phyloP scores from a whole-genome alignment of 2,329 filamentous ascomycete species.

The Teratosphaeria nubilosa region DNA sequence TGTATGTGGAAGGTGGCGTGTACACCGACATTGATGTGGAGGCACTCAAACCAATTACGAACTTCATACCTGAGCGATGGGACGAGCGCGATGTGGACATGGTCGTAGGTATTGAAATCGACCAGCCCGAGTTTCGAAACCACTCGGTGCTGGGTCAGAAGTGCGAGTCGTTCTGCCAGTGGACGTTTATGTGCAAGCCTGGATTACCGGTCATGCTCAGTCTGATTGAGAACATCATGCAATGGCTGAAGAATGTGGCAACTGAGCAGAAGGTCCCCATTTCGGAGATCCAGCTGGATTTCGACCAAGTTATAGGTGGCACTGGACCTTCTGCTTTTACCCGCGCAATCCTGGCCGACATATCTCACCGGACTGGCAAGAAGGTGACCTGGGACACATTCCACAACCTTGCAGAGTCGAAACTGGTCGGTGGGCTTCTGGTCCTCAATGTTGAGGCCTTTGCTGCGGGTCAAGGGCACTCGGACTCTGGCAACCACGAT shows the following conservation, averaged over 20 bases:
- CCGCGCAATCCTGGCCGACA: slow-evolving; percentile 52
- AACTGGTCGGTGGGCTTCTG: slow-evolving; percentile 52
- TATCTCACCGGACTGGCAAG: slow-evolving; percentile 41
- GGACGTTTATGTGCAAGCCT: slow-evolving; percentile 64
- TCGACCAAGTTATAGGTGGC: slow-evolving; percentile 63
- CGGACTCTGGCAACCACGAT: slow-evolving; percentile 60
- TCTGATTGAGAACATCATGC: slow-evolving; percentile 58
- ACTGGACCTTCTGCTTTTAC: slow-evolving; percentile 65
- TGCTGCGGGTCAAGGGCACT: slow-evolving; percentile 63
- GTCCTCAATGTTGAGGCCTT: slow-evolving; percentile 63
- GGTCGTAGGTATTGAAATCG: slow-evolving; percentile 61
- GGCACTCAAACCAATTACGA: slow-evolving; percentile 42
- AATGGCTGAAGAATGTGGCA: slow-evolving; percentile 53
- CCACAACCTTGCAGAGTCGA: slow-evolving; percentile 56
- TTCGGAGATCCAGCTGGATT: slow-evolving; percentile 54
- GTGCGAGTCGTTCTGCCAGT: slow-evolving; percentile 62
- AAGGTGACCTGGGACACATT: slow-evolving; percentile 53
- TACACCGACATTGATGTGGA: slow-evolving; percentile 54
- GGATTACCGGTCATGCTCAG: slow-evolving; percentile 57
- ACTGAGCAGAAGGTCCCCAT: slow-evolving; percentile 49
- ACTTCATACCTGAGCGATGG: slow-evolving; percentile 56
- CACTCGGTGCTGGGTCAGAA: slow-evolving; percentile 59
- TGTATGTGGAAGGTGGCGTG: slow-evolving; percentile 55
- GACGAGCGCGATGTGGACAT: slow-evolving; percentile 56
- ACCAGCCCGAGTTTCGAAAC: slow-evolving; percentile 53